These are phyloP conservation scores for Phytophthora capsici DNA, from an alignment of 352 stramenopile genomes.

Conservation along the genomic window DNA sequence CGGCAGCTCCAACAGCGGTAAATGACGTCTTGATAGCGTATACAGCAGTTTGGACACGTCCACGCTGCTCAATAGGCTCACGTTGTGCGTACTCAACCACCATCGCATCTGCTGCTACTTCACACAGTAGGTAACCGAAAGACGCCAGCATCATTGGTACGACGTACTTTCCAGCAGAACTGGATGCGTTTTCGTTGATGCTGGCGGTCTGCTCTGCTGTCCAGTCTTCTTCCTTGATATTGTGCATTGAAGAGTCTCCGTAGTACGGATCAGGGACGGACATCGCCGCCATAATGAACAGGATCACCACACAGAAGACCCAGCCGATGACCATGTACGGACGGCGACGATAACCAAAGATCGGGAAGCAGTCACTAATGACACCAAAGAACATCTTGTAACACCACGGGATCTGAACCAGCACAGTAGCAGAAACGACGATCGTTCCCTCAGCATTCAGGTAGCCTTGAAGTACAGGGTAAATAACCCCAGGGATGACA, in stretches of 20 bases:
- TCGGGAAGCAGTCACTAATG: slow-evolving; percentile 61
- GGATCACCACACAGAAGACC: slow-evolving; percentile 44
- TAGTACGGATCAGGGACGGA: slow-evolving; percentile 47
- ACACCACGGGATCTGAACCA: slow-evolving; percentile 58
- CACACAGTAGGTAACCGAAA: slow-evolving; percentile 59
- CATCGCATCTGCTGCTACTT: slow-evolving; percentile 63
- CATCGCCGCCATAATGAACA: slow-evolving; percentile 51
- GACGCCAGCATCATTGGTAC: slow-evolving; percentile 65
- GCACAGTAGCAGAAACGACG: slow-evolving; percentile 44
- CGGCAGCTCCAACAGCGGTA: slow-evolving; percentile 42
- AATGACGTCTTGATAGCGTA: slow-evolving; percentile 52
- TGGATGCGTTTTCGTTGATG: slow-evolving; percentile 40
- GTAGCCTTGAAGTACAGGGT: slow-evolving; percentile 60
- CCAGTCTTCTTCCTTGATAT: slow-evolving; percentile 43
- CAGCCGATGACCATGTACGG: slow-evolving; percentile 65
- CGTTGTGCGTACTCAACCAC: slow-evolving; percentile 62
- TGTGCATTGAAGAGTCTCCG: slow-evolving; percentile 39
- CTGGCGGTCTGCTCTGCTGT: slow-evolving; percentile 37
- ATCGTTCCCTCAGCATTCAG: slow-evolving; percentile 57
- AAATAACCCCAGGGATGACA: slow-evolving; percentile 52
- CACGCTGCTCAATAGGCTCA: slow-evolving; percentile 52
- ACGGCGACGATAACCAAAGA: slow-evolving; percentile 53
- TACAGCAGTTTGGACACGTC: slow-evolving; percentile 53
- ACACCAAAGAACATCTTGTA: slow-evolving; percentile 66
- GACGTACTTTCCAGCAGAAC: slow-evolving; percentile 49